Conservation (phyloP, 2,329 filamentous ascomycete species). For the Trichoderma cornu-damae region DNA sequence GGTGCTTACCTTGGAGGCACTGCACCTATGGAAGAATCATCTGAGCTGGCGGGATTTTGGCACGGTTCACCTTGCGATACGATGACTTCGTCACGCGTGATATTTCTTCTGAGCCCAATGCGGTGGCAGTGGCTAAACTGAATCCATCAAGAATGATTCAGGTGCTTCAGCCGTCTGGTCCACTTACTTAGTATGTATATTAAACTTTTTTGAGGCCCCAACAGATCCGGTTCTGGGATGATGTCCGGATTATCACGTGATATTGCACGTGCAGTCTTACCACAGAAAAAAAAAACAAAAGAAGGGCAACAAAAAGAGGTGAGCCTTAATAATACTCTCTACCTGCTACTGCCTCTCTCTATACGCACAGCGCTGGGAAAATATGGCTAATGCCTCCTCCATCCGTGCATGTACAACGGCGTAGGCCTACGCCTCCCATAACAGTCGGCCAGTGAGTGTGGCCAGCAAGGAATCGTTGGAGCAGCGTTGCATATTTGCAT, state of each 20-base stretch:
- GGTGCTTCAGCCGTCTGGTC: too few species aligned
- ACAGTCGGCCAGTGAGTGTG: background rate
- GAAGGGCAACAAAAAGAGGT: too few species aligned
- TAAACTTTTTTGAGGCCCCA: too few species aligned
- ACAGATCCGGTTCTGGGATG: too few species aligned
- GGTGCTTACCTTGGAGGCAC: too few species aligned
- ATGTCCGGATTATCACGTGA: background rate
- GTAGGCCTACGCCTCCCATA: conserved; percentile 1
- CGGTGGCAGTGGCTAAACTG: too few species aligned
- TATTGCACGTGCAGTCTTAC: background rate
- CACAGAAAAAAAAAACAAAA: background rate
- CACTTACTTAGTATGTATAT: too few species aligned
- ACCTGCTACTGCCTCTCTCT: too few species aligned
- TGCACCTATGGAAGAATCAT: background rate
- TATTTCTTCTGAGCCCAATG: background rate
- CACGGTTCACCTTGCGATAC: background rate
- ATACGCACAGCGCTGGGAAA: background rate
- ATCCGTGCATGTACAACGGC: conserved; percentile 1
- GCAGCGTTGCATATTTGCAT: too few species aligned
- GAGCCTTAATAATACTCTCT: background rate
- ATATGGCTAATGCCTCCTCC: conserved; percentile 10
- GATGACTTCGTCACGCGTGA: background rate
- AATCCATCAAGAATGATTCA: too few species aligned
- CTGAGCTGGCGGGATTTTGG: background rate
- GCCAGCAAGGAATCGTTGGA: background rate